phyloP scores from a whole-genome alignment of 305 asterid genomes.

The Solanum chacoense region DNA sequence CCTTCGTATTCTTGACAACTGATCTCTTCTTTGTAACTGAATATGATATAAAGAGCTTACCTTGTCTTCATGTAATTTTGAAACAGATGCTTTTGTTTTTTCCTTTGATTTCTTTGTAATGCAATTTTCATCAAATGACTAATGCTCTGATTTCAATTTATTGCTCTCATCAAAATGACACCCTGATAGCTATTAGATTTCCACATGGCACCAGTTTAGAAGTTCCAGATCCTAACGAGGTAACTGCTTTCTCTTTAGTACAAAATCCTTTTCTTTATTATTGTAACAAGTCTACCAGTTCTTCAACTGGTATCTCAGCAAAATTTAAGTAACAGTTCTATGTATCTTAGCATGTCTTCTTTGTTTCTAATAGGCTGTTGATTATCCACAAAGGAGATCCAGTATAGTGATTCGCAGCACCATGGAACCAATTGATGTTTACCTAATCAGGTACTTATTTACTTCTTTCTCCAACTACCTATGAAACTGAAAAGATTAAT shows the following conservation, averaged over 20 bases:
- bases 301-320: neutral
- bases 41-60: constrained; percentile 72
- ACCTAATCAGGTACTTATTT: constrained; percentile 63
- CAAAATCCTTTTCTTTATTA: neutral
- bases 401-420: constrained; percentile 75
- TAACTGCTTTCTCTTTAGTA: constrained; percentile 12
- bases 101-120: neutral
- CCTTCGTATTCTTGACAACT: neutral
- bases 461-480: neutral
- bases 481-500: neutral
- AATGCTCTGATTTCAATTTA: neutral
- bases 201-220: constrained; percentile 89
- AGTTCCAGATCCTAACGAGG: constrained; percentile 94
- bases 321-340: neutral
- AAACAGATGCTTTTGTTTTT: constrained; percentile 33
- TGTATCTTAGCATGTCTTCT: neutral
- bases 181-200: constrained; percentile 80
- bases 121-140: neutral
- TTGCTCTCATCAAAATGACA: constrained; percentile 46
- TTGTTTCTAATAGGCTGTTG: constrained; percentile 49
- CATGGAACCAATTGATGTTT: constrained; percentile 86
- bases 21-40: constrained; percentile 40
- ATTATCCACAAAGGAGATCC: constrained; percentile 84
- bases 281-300: neutral
- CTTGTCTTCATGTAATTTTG: constrained; percentile 61